phyloP scores from a whole-genome alignment of 495 filamentous ascomycete genomes.

The Aspergillus sparsus region DNA sequence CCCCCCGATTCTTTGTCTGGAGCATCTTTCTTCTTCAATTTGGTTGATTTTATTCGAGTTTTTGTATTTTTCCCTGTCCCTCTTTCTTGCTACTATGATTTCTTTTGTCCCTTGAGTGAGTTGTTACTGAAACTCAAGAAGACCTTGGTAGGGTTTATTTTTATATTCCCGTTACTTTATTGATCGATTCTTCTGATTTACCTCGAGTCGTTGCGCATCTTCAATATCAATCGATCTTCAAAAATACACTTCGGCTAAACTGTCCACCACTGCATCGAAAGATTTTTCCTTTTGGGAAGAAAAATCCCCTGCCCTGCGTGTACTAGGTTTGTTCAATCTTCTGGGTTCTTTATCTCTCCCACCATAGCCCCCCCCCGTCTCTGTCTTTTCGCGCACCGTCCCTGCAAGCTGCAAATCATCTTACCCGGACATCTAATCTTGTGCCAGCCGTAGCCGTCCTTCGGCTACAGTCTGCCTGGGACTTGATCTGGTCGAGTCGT shows the following conservation, averaged over 20 bases:
- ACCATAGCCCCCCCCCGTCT: constrained; percentile 16
- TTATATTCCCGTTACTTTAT: constrained; percentile 12
- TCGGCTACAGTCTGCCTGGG: constrained; percentile 5
- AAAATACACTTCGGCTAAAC: constrained; percentile 12
- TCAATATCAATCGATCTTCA: constrained; percentile 8
- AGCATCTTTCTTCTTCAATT: constrained; percentile 6
- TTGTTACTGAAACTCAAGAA: background rate
- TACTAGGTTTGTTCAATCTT: constrained; percentile 17
- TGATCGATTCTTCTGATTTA: background rate
- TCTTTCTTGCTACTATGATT: constrained; percentile 3
- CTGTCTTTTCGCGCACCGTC: constrained; percentile 23
- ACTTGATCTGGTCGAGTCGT: constrained; percentile 11
- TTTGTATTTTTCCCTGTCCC: constrained; percentile 15
- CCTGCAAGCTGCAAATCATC: constrained; percentile 43
- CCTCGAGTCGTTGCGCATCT: background rate
- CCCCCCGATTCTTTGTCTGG: constrained; percentile 22
- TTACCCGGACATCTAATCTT: constrained; percentile 24
- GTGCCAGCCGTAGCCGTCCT: constrained; percentile 7
- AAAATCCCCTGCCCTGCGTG: constrained; percentile 11
- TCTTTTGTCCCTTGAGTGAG: constrained; percentile 2
- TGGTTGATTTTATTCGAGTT: constrained; percentile 11
- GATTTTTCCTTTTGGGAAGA: constrained; percentile 3
- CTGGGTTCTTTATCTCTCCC: constrained; percentile 15
- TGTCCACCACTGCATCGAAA: constrained; percentile 8
- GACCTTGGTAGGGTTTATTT: constrained; percentile 4